Base-by-base conservation (phyloP, 2,329 filamentous ascomycete species). In the Achaetomium macrosporum region DNA sequence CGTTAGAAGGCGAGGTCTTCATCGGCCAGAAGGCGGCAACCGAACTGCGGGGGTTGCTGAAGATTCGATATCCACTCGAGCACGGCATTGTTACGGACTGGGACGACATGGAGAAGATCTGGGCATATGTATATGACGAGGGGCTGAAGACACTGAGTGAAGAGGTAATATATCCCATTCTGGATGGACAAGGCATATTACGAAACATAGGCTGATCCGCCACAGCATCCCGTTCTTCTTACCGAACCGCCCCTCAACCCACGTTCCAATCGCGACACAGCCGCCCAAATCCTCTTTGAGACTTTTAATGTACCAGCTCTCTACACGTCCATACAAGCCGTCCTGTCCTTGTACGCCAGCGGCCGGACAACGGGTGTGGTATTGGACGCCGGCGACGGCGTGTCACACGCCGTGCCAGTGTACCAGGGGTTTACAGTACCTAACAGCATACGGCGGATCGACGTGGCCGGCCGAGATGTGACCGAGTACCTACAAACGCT, bases 71-170 rank as follows among this genome's bases (percentile, higher is more conserved):
- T 69, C 93, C 93, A 42, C 76, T 99, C 51, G 93, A 97, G 74
- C 93, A 99, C 69, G 93, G 93, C 63, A 95, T 99, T 65, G 93
- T 99, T 58, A 99, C 93, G 62, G 90, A 99, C 71, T 99, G 93
- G 93, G 93, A 97, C 68, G 93, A 99, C 68, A 99, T 99, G 93
- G 93, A 99, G 76, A 85, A 90, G 74, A 99, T 99, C 73, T 99
- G 93, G 93, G 88, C 95, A 65, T 93, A 95, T 67, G 90, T 99
- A 49, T 99, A 97, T 69, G 88, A 88, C 53, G 92, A 96, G 66
- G 93, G 95, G 59, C 71, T 99, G 64, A 97, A 96, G 76, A 96
- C 92, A 46, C 78, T 96, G 67, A 96, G 91, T 71, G 93, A 99
- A 79, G 93, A 99, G 80, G 88, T 91, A 71, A 69, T 74, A 17